phyloP scores from a whole-genome alignment of 192 early-diverging fungal genomes.

The Entomortierella beljakovae region DNA sequence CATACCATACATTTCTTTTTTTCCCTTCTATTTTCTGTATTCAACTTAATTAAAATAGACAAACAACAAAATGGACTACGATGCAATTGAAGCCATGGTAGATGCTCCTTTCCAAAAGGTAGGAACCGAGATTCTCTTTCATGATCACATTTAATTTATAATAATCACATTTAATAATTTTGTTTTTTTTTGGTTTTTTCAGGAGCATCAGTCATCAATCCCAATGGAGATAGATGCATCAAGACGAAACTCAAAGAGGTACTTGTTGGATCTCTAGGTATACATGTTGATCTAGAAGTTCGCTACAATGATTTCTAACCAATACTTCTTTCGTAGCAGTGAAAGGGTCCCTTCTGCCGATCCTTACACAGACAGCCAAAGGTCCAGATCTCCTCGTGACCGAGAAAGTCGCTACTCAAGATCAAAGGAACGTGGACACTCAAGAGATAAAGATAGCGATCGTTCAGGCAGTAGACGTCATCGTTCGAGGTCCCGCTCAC shows the following conservation, averaged over 20 bases:
- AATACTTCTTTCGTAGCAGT: neutral
- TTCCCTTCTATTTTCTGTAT: no score
- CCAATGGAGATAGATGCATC: slow-evolving; percentile 30
- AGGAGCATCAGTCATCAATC: slow-evolving; percentile 24
- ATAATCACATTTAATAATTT: neutral
- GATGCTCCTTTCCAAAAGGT: slow-evolving; percentile 72
- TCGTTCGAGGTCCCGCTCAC: slow-evolving; percentile 59
- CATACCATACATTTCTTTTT: no score
- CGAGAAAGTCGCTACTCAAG: slow-evolving; percentile 53
- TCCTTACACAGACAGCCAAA: slow-evolving; percentile 15
- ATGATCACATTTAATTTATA: neutral
- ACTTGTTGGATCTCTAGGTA: no score
- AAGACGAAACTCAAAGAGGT: slow-evolving; percentile 42
- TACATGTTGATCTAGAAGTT: no score
- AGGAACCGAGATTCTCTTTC: slow-evolving; percentile 11
- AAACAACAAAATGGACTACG: slow-evolving; percentile 44
- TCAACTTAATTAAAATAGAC: neutral
- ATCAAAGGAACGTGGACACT: slow-evolving; percentile 50
- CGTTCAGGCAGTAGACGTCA: slow-evolving; percentile 42
- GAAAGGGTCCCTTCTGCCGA: slow-evolving; percentile 26
- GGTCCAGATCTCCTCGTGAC: slow-evolving; percentile 55
- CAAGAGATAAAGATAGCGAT: slow-evolving; percentile 54
- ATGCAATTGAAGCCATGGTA: slow-evolving; percentile 67
- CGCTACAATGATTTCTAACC: no score
- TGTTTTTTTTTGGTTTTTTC: slow-evolving; percentile 10